Conservation (phyloP, 345 rosid species). For the Toxicodendron radicans region DNA sequence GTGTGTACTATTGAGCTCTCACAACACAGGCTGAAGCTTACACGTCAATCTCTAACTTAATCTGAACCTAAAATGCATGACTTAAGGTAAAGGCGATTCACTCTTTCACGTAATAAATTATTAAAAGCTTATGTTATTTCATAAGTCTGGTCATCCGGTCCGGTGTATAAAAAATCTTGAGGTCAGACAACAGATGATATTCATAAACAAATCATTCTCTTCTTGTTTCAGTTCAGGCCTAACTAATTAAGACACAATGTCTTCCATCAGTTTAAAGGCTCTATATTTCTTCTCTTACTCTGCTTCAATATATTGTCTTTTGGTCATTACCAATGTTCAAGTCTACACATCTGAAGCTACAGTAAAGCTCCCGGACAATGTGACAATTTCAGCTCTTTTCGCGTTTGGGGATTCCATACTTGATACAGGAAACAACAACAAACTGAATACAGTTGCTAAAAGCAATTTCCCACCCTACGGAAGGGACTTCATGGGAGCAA, state of each 20-base stretch:
- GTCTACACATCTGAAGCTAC: background rate
- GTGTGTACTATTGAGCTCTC: too few species aligned
- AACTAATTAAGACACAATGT: too few species aligned
- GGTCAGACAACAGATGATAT: background rate
- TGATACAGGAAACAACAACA: slow-evolving; percentile 40
- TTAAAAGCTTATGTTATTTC: background rate
- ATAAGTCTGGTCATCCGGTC: too few species aligned
- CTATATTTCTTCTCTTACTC: too few species aligned
- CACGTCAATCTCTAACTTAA: background rate
- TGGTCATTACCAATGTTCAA: background rate
- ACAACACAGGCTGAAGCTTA: background rate
- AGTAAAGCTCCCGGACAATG: background rate
- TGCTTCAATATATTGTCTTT: background rate
- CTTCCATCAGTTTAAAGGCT: background rate
- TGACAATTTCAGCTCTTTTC: slow-evolving; percentile 25
- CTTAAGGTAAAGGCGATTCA: background rate
- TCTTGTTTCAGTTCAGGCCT: background rate
- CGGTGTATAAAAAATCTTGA: too few species aligned
- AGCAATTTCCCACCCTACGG: slow-evolving; percentile 40
- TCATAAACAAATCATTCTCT: background rate
- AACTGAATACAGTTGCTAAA: slow-evolving; percentile 18
- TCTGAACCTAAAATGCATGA: slow-evolving; percentile 1
- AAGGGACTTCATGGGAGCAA: slow-evolving; percentile 26
- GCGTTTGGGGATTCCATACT: slow-evolving; percentile 47
- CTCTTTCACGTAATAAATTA: background rate